Evolutionary conservation across 768 basidiomycete genomes (phyloP).

Genomic region (Suillus spraguei): DNA sequence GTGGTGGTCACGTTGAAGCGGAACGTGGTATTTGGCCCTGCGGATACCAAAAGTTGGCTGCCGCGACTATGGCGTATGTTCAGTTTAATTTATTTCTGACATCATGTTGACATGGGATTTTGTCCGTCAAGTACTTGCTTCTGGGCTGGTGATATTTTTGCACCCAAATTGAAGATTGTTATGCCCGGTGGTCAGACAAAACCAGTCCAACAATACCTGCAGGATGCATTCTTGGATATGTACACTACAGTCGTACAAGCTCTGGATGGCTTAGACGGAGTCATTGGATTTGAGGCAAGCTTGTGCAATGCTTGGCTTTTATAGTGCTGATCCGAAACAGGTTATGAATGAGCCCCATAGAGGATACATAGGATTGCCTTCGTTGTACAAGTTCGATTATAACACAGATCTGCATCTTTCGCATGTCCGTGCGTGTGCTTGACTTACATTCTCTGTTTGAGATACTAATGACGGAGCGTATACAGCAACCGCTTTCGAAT

Average conservation of each 20-base stretch:
- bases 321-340: conserved; percentile 39
- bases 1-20: conserved; percentile 72
- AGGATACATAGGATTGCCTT: conserved; percentile 84
- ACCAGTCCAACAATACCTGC: conserved; percentile 80
- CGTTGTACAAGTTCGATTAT: conserved; percentile 87
- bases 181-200: conserved; percentile 49
- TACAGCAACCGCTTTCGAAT: conserved; percentile 80
- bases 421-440: conserved; percentile 60
- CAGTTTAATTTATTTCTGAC: conserved; percentile 6
- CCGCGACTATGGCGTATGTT: conserved; percentile 88
- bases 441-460: background rate
- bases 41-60: conserved; percentile 92
- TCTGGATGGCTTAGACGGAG: conserved; percentile 73
- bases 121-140: conserved; percentile 71
- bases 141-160: conserved; percentile 89
- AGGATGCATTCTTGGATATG: conserved; percentile 78
- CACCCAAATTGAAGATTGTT: conserved; percentile 68
- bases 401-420: conserved; percentile 92
- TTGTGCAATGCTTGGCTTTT: background rate
- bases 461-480: conserved; percentile 2
- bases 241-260: conserved; percentile 67
- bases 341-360: conserved; percentile 95
- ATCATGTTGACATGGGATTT: background rate
- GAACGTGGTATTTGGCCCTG: conserved; percentile 92
- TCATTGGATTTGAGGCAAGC: conserved; percentile 87